Percentiles rank a stretch among this genome's conserved stretches.
Conservation (phyloP, 768 basidiomycete genomes). For the Trametopsis cervina region DNA sequence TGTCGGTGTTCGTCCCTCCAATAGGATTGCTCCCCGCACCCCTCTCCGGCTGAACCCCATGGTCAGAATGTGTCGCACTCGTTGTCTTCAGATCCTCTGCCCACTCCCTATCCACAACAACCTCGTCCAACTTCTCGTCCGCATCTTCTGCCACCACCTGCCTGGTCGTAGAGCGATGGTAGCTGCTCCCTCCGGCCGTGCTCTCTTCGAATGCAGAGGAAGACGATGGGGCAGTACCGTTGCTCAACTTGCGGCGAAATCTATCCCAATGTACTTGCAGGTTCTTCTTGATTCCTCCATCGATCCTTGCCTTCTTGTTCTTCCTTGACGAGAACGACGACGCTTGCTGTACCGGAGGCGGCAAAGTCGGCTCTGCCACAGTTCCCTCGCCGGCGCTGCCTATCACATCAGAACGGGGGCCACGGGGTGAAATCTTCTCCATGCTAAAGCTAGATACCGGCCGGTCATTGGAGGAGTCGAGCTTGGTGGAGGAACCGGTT, state of each 20-base stretch:
- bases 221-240: constrained; percentile 30
- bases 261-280: constrained; percentile 17
- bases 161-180: neutral
- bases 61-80: constrained; percentile 46
- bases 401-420: neutral
- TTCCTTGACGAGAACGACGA: neutral
- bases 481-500: constrained; percentile 5
- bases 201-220: constrained; percentile 42
- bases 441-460: constrained; percentile 1
- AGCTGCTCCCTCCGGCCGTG: constrained; percentile 12
- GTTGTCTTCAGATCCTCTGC: constrained; percentile 41
- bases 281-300: neutral
- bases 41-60: constrained; percentile 41
- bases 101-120: constrained; percentile 72
- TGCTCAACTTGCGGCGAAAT: constrained; percentile 18
- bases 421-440: neutral
- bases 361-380: neutral
- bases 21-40: constrained; percentile 31
- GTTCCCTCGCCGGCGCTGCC: neutral
- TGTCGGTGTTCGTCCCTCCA: constrained; percentile 32
- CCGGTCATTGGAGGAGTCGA: neutral
- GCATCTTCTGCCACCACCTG: neutral
- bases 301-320: constrained; percentile 5
- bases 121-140: constrained; percentile 51
- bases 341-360: neutral